These are phyloP conservation scores for Candida sphagnicola DNA, from an alignment of 805 yeast genomes.

Conservation along the genomic window DNA sequence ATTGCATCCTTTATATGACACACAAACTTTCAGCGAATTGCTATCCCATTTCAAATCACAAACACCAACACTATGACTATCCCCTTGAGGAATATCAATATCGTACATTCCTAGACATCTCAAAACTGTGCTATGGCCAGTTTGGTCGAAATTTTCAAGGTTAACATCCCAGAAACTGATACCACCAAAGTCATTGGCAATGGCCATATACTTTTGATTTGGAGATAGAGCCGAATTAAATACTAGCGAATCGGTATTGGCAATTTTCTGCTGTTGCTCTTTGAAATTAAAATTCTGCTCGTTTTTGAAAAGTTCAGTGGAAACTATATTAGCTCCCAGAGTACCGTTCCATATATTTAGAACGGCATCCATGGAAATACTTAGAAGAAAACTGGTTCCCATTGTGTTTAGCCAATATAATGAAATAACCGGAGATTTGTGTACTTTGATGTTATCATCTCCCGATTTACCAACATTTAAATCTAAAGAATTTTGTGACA, in stretches of 20 bases:
- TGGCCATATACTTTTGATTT: constrained; percentile 44
- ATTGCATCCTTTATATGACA: constrained; percentile 30
- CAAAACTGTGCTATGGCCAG: constrained; percentile 10
- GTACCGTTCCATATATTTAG: constrained; percentile 63
- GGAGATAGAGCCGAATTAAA: constrained; percentile 52
- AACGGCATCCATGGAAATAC: constrained; percentile 69
- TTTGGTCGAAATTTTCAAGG: constrained; percentile 6
- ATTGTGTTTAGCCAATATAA: constrained; percentile 50
- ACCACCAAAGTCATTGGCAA: constrained; percentile 65
- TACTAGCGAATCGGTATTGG: constrained; percentile 49
- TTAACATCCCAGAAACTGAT: constrained; percentile 50
- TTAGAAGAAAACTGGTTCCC: constrained; percentile 28
- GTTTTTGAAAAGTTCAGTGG: constrained; percentile 26
- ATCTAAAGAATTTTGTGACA: constrained; percentile 46
- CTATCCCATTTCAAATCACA: constrained; percentile 39
- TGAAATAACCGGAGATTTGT: constrained; percentile 53
- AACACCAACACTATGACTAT: constrained; percentile 20
- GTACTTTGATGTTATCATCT: constrained; percentile 21
- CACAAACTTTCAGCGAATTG: constrained; percentile 21
- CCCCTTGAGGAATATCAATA: constrained; percentile 11
- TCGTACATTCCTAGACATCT: constrained; percentile 24
- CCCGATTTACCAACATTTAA: constrained; percentile 16
- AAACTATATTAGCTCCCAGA: constrained; percentile 34
- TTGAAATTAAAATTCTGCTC: constrained; percentile 18
- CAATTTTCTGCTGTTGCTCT: constrained; percentile 7